These are phyloP conservation scores for Aspergillus amoenus DNA, from an alignment of 2,329 filamentous ascomycete species.

Conservation along the genomic window DNA sequence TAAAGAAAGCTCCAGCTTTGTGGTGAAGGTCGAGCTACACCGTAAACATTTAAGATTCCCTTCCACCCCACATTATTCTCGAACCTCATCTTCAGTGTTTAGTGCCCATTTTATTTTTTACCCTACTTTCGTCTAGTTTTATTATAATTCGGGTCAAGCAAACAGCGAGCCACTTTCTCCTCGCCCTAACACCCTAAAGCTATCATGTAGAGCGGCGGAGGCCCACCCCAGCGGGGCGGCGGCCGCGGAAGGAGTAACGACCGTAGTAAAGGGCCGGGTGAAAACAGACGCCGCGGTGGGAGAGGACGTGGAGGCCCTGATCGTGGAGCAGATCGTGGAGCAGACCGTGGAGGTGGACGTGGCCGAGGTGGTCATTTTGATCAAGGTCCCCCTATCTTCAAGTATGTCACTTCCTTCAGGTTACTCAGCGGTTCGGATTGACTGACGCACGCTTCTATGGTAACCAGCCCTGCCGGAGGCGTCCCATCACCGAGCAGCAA, in stretches of 20 bases:
- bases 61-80: neutral
- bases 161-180: neutral
- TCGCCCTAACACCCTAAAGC: neutral
- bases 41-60: conserved; percentile 1
- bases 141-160: neutral
- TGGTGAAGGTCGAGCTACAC: neutral
- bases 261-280: conserved; percentile 7
- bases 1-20: neutral
- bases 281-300: conserved; percentile 15
- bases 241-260: neutral
- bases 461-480: conserved; percentile 22
- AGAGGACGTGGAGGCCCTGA: conserved; percentile 19
- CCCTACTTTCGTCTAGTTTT: neutral
- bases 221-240: conserved; percentile 15
- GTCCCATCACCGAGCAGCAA: conserved; percentile 21
- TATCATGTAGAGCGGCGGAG: conserved; percentile 19
- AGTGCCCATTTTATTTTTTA: neutral
- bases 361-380: conserved; percentile 14
- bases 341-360: conserved; percentile 11
- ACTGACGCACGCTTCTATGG: neutral
- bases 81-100: neutral
- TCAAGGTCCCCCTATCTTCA: conserved; percentile 27
- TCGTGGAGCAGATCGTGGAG: conserved; percentile 22
- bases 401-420: conserved; percentile 21
- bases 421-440: neutral